Conservation (phyloP, 805 yeast species). For the Starmera dryadoides region DNA sequence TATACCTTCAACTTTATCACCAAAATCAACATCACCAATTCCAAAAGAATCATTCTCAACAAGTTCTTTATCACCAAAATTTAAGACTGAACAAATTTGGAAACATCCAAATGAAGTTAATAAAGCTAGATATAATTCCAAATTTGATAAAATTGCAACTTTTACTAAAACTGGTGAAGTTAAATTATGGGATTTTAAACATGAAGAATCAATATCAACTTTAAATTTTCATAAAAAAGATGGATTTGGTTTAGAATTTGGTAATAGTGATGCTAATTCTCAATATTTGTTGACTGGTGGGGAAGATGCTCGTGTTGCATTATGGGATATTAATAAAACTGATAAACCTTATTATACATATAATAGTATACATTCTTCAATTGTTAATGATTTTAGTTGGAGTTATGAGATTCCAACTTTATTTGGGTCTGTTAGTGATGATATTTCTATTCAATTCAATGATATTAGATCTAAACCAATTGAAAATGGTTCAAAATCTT, state of each 20-base stretch:
- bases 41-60: conserved; percentile 22
- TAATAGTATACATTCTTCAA: conserved; percentile 41
- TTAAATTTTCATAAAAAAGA: conserved; percentile 54
- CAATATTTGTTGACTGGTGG: conserved; percentile 54
- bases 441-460: conserved; percentile 50
- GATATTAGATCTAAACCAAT: conserved; percentile 40
- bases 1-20: conserved; percentile 39
- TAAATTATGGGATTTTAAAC: conserved; percentile 30
- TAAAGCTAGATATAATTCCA: conserved; percentile 38
- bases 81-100: conserved; percentile 34
- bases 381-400: conserved; percentile 65
- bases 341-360: conserved; percentile 40
- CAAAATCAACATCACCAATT: conserved; percentile 18
- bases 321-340: conserved; percentile 51
- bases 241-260: conserved; percentile 73
- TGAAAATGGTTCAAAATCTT: conserved; percentile 23
- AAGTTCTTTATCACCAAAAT: conserved; percentile 28
- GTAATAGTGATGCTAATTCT: conserved; percentile 21
- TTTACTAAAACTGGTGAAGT: conserved; percentile 35
- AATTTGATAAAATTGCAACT: conserved; percentile 21
- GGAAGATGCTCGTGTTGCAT: conserved; percentile 57
- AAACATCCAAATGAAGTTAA: conserved; percentile 57
- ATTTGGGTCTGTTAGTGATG: conserved; percentile 71
- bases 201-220: conserved; percentile 16
- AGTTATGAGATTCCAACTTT: conserved; percentile 33